Percentiles rank a stretch among this genome's conserved stretches.
phyloP scores from a whole-genome alignment of 192 early-diverging fungal species.

The Pilobolus umbonatus region DNA sequence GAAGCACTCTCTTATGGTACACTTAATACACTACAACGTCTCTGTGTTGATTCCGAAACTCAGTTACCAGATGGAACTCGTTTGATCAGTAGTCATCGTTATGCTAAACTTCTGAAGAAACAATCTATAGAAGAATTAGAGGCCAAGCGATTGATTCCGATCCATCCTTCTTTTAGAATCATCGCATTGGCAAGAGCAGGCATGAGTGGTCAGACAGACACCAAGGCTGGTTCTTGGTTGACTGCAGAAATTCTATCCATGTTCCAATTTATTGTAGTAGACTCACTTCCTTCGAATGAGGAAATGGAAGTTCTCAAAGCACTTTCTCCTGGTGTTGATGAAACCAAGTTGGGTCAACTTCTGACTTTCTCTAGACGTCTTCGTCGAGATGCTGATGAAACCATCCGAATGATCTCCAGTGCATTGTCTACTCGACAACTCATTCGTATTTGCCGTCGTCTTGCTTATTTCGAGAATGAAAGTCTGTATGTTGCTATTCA shows the following conservation, averaged over 20 bases:
- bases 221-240: conserved; percentile 59
- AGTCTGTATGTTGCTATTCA: conserved; percentile 58
- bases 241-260: conserved; percentile 64
- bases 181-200: conserved; percentile 58
- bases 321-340: conserved; percentile 48
- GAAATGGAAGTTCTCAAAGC: conserved; percentile 45
- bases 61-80: conserved; percentile 63
- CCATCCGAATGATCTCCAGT: conserved; percentile 49
- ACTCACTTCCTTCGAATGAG: conserved; percentile 46
- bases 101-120: conserved; percentile 46
- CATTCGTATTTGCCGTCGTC: conserved; percentile 62
- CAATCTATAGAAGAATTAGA: conserved; percentile 40
- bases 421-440: conserved; percentile 71
- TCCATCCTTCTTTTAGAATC: conserved; percentile 74
- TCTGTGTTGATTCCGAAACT: conserved; percentile 65
- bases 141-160: conserved; percentile 45
- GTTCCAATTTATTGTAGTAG: conserved; percentile 67
- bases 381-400: conserved; percentile 53
- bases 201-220: conserved; percentile 40
- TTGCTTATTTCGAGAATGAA: conserved; percentile 59
- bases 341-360: conserved; percentile 35
- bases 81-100: conserved; percentile 50
- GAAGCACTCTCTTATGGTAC: conserved; percentile 69
- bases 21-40: conserved; percentile 57
- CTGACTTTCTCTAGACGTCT: conserved; percentile 58